Evolutionary conservation across 1,284 basidiomycete genomes (phyloP), one percentile per base, ranked within the genome.

Genomic region (Austroboletus niveus): DNA sequence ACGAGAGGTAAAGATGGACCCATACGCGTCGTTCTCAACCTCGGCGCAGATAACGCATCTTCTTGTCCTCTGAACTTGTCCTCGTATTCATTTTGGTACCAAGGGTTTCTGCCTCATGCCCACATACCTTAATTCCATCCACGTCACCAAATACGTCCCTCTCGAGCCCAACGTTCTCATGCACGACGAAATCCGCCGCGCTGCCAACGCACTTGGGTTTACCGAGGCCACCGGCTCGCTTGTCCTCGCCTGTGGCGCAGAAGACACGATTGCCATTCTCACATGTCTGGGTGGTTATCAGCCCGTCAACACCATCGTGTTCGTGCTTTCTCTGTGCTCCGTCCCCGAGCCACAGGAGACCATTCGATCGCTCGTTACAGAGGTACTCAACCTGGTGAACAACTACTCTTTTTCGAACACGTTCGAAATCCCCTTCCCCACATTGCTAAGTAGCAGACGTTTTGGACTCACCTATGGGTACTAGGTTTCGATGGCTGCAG

Each of bases 391-490:
- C 75, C 81, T 0, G 82, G 80, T 0, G 85, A 86, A 0, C 70
- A 75, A 51, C 55, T 88, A 1, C 68, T 87, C 17, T 81, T 80
- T 59, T 81, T 81, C 55, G 86, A 89, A 64, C 85, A 89, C 58
- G 82, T 87, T 9, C 66, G 73, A 42, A 84, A 75, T 56, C 74
- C 72, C 1, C 60, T 65, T 0, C 51, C 60, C n/a, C 77, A 80
- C 48, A 75, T 85, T 4, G 76, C 76, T 8, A 78, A 80, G 77
- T 88, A 84, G 83, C 87, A 89, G 66, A 58, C 71, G 1, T 75
- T 85, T 47, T 87, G 85, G 84, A 75, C 82, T 4, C 86, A 85
- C 1, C 11, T 88, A 3, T 89, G 87, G 87, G 60, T 60, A 6
- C 29, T 58, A 83, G 64, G 69, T 1, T 81, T 83, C 53, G 84